Percentiles rank a stretch among this genome's conserved stretches.
These are phyloP conservation scores for Leptographium procerum DNA, from an alignment of 2,329 filamentous ascomycete genomes.

Conservation along the genomic window DNA sequence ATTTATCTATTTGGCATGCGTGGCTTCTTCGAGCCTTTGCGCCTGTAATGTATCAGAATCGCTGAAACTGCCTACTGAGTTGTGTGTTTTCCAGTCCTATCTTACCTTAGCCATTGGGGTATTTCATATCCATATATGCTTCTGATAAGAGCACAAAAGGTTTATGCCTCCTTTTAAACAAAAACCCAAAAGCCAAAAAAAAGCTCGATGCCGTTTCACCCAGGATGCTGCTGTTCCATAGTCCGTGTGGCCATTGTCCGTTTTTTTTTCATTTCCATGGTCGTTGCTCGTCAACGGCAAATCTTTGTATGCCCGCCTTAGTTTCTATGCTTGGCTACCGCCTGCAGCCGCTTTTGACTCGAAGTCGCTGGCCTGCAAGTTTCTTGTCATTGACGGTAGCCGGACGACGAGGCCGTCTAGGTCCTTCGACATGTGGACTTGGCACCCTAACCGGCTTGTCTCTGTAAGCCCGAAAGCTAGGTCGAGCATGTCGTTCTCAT, in stretches of 20 bases:
- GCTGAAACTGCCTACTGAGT: neutral
- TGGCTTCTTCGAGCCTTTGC: neutral
- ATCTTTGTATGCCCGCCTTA: neutral
- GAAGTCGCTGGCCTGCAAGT: constrained; percentile 93
- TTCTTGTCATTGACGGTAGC: constrained; percentile 87
- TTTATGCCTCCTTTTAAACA: neutral
- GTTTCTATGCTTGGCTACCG: neutral
- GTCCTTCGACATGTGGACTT: constrained; percentile 84
- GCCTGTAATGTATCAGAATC: neutral
- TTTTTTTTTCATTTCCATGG: neutral
- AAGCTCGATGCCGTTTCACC: neutral
- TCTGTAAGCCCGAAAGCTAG: constrained; percentile 83
- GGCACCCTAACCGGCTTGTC: constrained; percentile 73
- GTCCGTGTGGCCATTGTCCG: neutral
- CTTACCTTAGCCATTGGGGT: neutral
- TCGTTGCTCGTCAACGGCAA: neutral
- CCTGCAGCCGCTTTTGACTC: constrained; percentile 18
- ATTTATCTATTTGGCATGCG: neutral
- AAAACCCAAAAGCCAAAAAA: neutral
- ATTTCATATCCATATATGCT: neutral
- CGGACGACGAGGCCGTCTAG: constrained; percentile 77
- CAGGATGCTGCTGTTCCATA: neutral
- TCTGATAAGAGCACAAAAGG: neutral
- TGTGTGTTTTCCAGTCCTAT: constrained; percentile 4
- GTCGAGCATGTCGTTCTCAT: constrained; percentile 86